Evolutionary conservation across 2,329 filamentous ascomycete species (phyloP).

Genomic region (Rutstroemia sp.): DNA sequence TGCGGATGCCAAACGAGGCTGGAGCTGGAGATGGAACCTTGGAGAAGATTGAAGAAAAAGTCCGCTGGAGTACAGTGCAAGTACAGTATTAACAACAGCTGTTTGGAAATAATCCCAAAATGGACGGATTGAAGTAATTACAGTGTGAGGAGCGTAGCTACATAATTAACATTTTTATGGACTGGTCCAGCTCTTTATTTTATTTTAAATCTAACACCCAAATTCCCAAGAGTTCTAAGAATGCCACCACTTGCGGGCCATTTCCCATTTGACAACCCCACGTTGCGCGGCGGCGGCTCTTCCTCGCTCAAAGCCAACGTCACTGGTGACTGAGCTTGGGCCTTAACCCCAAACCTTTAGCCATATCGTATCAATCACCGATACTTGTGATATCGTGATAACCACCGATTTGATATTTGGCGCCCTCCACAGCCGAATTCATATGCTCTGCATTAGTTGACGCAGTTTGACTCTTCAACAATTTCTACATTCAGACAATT

Average conservation of each 20-base stretch:
- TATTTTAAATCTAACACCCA: too few species aligned
- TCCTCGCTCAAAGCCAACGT: background rate
- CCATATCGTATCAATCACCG: background rate
- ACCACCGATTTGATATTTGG: background rate
- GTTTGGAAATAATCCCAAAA: too few species aligned
- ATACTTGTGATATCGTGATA: background rate
- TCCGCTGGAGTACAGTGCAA: background rate
- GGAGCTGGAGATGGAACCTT: constrained; percentile 7
- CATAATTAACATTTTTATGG: too few species aligned
- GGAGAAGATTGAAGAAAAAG: constrained; percentile 8
- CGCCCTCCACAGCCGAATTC: too few species aligned
- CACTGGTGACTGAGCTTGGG: constrained; percentile 6
- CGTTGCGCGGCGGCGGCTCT: background rate
- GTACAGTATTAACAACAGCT: background rate
- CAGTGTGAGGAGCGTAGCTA: too few species aligned
- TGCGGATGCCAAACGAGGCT: constrained; percentile 4
- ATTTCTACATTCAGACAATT: background rate
- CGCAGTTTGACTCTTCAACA: background rate
- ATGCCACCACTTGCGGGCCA: background rate
- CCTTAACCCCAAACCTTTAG: background rate
- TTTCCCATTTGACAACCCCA: background rate
- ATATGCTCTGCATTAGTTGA: too few species aligned
- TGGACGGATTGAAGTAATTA: too few species aligned
- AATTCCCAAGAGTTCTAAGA: too few species aligned
- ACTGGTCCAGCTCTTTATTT: too few species aligned